These are phyloP conservation scores for Kodamaea kaohsiungensis DNA, from an alignment of 805 yeast genomes.

Conservation along the genomic window DNA sequence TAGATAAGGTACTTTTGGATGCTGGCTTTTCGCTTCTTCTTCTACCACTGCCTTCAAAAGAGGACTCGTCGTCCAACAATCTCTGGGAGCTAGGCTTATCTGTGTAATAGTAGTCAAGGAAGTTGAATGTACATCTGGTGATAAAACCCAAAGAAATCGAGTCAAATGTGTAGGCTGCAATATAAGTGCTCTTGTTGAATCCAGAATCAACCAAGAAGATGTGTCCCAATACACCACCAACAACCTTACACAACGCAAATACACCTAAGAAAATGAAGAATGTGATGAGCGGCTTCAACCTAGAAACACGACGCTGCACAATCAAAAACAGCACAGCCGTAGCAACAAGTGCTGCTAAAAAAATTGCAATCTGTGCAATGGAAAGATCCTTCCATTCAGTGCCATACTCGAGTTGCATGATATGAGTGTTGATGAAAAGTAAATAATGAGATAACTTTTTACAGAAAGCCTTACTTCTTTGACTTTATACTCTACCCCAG, in stretches of 20 bases:
- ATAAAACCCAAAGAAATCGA: conserved; percentile 7
- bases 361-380: conserved; percentile 11
- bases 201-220: not conserved
- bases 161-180: conserved; percentile 8
- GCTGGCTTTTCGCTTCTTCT: not conserved
- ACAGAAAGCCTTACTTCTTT: not conserved
- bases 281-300: conserved; percentile 8
- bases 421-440: not conserved
- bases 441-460: too few relatives aligned
- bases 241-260: conserved; percentile 4
- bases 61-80: not conserved
- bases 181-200: conserved; percentile 3
- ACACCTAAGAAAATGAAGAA: conserved; percentile 2
- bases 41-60: not conserved
- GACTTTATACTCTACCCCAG: not conserved
- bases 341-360: not conserved
- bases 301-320: not conserved
- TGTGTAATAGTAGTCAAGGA: conserved; percentile 6
- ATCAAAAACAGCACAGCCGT: not conserved
- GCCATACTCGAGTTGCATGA: conserved; percentile 5
- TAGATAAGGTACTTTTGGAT: not conserved
- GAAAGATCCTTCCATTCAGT: conserved; percentile 11
- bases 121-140: not conserved
- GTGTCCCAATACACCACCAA: conserved; percentile 6
- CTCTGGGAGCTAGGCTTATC: not conserved